A percentile compares a stretch with the other conserved stretches of the same genome.
Conservation (phyloP, 2,329 filamentous ascomycete genomes). For the Fusarium tanahbumbuense region DNA sequence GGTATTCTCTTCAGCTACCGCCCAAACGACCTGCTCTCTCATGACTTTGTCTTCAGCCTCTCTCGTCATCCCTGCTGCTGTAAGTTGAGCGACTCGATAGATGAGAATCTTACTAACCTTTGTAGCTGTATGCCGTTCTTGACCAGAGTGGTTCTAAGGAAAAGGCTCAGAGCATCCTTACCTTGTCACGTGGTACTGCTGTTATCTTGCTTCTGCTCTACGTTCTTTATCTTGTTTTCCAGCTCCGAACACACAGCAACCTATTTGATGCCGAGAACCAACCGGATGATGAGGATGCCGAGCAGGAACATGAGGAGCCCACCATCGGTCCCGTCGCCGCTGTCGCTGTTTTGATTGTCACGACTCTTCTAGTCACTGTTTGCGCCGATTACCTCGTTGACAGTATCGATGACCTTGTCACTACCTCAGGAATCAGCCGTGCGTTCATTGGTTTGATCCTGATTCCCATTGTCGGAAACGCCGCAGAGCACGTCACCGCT, state of each 20-base stretch:
- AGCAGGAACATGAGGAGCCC: slow-evolving; percentile 57
- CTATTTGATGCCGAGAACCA: slow-evolving; percentile 72
- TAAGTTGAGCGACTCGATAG: slow-evolving; percentile 48
- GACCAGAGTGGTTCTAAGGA: slow-evolving; percentile 57
- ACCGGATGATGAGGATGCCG: slow-evolving; percentile 55
- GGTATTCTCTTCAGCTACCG: slow-evolving; percentile 78
- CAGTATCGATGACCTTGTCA: slow-evolving; percentile 78
- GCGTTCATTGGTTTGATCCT: slow-evolving; percentile 84
- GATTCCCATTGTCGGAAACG: slow-evolving; percentile 83
- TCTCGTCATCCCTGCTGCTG: slow-evolving; percentile 80
- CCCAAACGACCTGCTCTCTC: slow-evolving; percentile 79
- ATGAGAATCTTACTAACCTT: slow-evolving; percentile 28
- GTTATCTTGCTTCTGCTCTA: slow-evolving; percentile 81
- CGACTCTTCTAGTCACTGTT: slow-evolving; percentile 76
- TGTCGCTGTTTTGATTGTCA: slow-evolving; percentile 72
- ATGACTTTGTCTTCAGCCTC: slow-evolving; percentile 82
- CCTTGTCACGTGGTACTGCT: slow-evolving; percentile 79
- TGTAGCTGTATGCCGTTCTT: slow-evolving; percentile 74
- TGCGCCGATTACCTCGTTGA: slow-evolving; percentile 83
- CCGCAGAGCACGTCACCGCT: slow-evolving; percentile 84
- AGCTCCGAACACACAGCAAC: slow-evolving; percentile 78
- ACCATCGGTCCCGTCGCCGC: slow-evolving; percentile 73
- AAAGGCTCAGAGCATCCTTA: slow-evolving; percentile 68
- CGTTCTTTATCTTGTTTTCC: slow-evolving; percentile 81
- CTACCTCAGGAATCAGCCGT: slow-evolving; percentile 77